Evolutionary conservation across 768 basidiomycete genomes (phyloP).

Genomic region (Mycena kentingensis): DNA sequence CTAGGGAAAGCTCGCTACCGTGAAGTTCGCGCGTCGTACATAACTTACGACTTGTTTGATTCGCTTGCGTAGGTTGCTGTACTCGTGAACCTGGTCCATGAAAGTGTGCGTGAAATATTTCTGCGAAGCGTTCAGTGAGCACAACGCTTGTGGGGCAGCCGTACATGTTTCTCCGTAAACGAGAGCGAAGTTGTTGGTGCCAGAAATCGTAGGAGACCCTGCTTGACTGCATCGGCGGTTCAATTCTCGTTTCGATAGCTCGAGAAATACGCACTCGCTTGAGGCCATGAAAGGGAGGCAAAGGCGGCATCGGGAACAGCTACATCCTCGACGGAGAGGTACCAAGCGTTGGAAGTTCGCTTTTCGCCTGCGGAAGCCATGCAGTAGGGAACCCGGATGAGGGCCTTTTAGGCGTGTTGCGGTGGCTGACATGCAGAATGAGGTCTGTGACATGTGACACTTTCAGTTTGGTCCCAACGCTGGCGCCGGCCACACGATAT

Average conservation of each 20-base stretch:
- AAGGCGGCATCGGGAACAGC: background rate
- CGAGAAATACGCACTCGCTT: conserved; percentile 4
- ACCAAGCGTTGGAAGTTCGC: background rate
- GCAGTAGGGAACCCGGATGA: too few species aligned
- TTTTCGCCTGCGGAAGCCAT: background rate
- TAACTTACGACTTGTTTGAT: conserved; percentile 19
- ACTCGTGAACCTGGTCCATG: conserved; percentile 8
- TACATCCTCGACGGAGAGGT: background rate
- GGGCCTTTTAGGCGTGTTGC: too few species aligned
- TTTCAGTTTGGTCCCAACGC: too few species aligned
- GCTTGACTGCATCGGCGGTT: background rate
- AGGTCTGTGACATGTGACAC: background rate
- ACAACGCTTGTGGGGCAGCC: background rate
- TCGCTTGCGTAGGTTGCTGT: conserved; percentile 11
- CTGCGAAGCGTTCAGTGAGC: background rate
- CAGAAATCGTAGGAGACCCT: conserved; percentile 3
- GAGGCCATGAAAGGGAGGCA: background rate
- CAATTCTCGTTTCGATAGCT: background rate
- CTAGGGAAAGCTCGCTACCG: background rate
- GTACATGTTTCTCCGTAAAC: conserved; percentile 9
- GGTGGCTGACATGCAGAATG: too few species aligned
- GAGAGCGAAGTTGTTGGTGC: conserved; percentile 12
- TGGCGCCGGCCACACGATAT: too few species aligned
- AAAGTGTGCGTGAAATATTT: conserved; percentile 10
- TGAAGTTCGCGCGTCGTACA: background rate